A percentile compares a stretch with the other conserved stretches of the same genome.
These are phyloP conservation scores for Cytospora paraplurivora DNA, from an alignment of 2,329 filamentous ascomycete genomes.

Conservation along the genomic window DNA sequence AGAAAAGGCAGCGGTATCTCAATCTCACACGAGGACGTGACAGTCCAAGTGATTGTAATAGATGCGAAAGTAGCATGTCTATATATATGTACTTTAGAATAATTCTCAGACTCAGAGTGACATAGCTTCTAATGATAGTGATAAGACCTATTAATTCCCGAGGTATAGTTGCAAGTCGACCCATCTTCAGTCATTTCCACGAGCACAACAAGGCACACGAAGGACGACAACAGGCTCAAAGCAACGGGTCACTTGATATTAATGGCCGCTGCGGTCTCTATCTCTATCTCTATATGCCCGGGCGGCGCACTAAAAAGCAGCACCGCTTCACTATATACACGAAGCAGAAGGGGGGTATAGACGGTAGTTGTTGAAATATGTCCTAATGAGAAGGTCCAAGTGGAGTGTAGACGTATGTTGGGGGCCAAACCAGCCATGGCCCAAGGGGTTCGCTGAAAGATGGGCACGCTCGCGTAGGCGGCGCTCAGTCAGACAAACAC, in stretches of 20 bases:
- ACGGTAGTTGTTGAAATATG: neutral
- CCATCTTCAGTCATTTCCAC: neutral
- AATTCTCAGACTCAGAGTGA: too few relatives aligned
- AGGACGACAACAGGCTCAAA: neutral
- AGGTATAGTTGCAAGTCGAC: neutral
- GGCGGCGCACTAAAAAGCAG: neutral
- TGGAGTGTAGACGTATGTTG: neutral
- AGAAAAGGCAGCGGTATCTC: too few relatives aligned
- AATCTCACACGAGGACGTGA: too few relatives aligned
- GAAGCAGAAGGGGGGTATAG: neutral
- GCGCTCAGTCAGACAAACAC: neutral
- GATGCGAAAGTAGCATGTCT: too few relatives aligned
- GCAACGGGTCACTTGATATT: neutral
- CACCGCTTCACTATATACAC: conserved; percentile 3
- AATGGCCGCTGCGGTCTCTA: neutral
- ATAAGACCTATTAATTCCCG: too few relatives aligned
- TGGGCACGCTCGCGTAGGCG: neutral
- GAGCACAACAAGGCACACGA: neutral
- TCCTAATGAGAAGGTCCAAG: neutral
- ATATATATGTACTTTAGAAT: too few relatives aligned
- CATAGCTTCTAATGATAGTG: too few relatives aligned
- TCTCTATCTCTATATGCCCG: neutral
- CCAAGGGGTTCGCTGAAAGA: neutral
- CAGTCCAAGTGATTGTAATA: too few relatives aligned
- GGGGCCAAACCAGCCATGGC: too few relatives aligned